phyloP scores from a whole-genome alignment of 805 yeast species.

The Hanseniaspora thailandica region DNA sequence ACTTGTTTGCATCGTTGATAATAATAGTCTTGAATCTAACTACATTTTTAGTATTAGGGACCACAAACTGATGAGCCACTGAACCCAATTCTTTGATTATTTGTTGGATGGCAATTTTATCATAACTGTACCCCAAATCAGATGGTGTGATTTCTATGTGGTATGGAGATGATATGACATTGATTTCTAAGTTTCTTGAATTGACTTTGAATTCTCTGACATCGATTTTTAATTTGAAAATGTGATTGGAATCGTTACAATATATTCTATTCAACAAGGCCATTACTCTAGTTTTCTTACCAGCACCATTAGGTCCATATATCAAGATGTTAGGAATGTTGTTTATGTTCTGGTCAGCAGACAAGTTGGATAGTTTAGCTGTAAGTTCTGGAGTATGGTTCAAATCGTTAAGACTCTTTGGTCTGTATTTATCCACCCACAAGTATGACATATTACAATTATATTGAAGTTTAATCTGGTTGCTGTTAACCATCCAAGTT shows the following conservation, averaged over 20 bases:
- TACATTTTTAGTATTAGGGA: conserved; percentile 32
- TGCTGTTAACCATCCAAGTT: too few species aligned
- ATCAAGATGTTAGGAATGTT: conserved; percentile 88
- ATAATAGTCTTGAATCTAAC: conserved; percentile 67
- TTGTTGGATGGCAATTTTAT: conserved; percentile 89
- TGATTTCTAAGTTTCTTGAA: conserved; percentile 73
- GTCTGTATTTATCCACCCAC: conserved; percentile 95
- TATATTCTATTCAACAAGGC: conserved; percentile 67
- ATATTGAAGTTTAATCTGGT: not conserved
- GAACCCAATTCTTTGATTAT: conserved; percentile 88
- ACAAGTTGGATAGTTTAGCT: conserved; percentile 42
- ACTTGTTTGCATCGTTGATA: conserved; percentile 81
- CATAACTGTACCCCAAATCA: conserved; percentile 84
- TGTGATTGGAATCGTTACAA: conserved; percentile 47
- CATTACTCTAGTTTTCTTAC: conserved; percentile 86
- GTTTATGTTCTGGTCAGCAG: conserved; percentile 20
- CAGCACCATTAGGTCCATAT: conserved; percentile 95
- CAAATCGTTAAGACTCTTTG: conserved; percentile 50
- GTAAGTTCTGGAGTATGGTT: conserved; percentile 61
- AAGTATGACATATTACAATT: conserved; percentile 51
- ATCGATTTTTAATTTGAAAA: conserved; percentile 78
- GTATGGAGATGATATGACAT: conserved; percentile 79
- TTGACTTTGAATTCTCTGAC: conserved; percentile 70
- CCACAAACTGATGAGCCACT: conserved; percentile 49
- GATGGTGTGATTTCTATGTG: conserved; percentile 94